A percentile compares a stretch with the other conserved stretches of the same genome.
These are phyloP conservation scores for Funneliformis caledonium DNA, from an alignment of 371 early-diverging fungal species.

Conservation along the genomic window DNA sequence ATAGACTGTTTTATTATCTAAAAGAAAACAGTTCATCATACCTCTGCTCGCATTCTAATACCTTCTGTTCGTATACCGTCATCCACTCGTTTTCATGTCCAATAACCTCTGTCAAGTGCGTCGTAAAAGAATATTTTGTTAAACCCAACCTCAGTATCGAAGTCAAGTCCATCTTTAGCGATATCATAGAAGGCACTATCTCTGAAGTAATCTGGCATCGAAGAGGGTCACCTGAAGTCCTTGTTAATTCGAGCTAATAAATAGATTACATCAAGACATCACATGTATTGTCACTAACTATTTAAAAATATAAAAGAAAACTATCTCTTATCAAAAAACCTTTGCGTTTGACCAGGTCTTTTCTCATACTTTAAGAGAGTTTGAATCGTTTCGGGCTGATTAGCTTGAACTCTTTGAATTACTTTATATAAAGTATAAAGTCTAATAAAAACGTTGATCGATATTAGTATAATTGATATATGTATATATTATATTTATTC, in stretches of 20 bases:
- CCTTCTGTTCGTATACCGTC: constrained; percentile 21
- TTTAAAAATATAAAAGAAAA: constrained; percentile 22
- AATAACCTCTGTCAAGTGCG: constrained; percentile 25
- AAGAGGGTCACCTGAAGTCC: constrained; percentile 26
- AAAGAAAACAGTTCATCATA: too few relatives aligned
- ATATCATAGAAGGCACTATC: background rate
- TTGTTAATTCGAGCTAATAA: constrained; percentile 33
- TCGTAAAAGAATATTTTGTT: constrained; percentile 27
- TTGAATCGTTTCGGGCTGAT: constrained; percentile 32
- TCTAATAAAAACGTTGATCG: too few relatives aligned
- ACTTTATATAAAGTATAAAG: too few relatives aligned
- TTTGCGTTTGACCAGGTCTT: constrained; percentile 19
- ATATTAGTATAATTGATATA: too few relatives aligned
- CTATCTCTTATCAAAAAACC: constrained; percentile 31
- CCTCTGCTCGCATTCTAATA: constrained; percentile 16
- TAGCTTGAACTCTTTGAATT: too few relatives aligned
- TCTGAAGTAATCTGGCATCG: constrained; percentile 35
- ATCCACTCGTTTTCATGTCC: constrained; percentile 31
- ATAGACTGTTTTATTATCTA: too few relatives aligned
- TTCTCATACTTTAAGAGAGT: constrained; percentile 16
- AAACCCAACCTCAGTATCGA: constrained; percentile 4
- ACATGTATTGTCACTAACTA: constrained; percentile 28
- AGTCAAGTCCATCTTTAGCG: background rate
- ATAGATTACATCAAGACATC: constrained; percentile 16
- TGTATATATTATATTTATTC: too few relatives aligned